phyloP scores from a whole-genome alignment of 371 early-diverging fungal species.

The Nematocida minor region DNA sequence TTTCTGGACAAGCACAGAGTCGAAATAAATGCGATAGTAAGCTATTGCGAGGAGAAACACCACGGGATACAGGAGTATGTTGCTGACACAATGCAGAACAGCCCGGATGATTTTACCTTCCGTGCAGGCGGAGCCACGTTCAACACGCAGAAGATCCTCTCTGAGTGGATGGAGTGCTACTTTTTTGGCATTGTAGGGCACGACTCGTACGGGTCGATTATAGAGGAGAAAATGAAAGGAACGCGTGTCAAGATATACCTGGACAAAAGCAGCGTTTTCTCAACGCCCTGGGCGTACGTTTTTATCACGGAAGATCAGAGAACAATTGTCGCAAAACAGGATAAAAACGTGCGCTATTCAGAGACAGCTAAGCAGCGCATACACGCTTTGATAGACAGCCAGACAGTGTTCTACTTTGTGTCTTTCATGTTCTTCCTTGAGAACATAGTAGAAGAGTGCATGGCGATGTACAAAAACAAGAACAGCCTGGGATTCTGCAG shows the following conservation, averaged over 20 bases:
- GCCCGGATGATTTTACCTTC: neutral
- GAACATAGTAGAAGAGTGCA: slow-evolving; percentile 7
- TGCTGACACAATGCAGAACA: neutral
- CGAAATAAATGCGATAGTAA: slow-evolving; percentile 27
- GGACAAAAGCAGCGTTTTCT: slow-evolving; percentile 4
- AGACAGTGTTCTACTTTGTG: slow-evolving; percentile 45
- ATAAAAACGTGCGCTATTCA: neutral
- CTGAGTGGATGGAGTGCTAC: slow-evolving; percentile 34
- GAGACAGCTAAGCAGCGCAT: neutral
- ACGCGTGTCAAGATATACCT: slow-evolving; percentile 13
- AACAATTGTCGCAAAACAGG: slow-evolving; percentile 31
- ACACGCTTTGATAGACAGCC: neutral
- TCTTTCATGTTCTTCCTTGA: slow-evolving; percentile 34
- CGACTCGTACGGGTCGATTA: slow-evolving; percentile 23
- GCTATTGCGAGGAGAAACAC: slow-evolving; percentile 22
- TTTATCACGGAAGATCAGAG: slow-evolving; percentile 24
- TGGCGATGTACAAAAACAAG: slow-evolving; percentile 19
- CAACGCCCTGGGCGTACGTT: slow-evolving; percentile 41
- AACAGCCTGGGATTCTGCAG: slow-evolving; percentile 6
- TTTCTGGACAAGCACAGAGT: neutral
- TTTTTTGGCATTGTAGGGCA: slow-evolving; percentile 45
- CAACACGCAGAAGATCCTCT: slow-evolving; percentile 49
- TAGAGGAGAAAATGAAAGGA: slow-evolving; percentile 24
- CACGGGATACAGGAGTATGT: neutral
- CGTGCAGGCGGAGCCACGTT: slow-evolving; percentile 42